phyloP scores from a whole-genome alignment of 140 eudicot species.

The Flaveria floridana region DNA sequence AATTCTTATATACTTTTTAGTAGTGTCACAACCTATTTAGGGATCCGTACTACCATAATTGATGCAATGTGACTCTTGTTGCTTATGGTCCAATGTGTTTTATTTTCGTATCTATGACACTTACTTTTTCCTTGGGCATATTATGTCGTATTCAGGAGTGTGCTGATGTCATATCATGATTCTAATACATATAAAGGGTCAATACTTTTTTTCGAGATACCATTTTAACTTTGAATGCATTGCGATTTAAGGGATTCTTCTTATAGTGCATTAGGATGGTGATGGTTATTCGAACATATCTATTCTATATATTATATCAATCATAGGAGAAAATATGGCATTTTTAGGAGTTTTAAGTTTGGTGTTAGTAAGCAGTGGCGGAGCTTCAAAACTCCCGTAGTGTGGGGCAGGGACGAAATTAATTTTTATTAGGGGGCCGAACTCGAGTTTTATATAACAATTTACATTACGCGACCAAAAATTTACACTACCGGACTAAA shows the following conservation, averaged over 20 bases:
- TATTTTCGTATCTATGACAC: slow-evolving; percentile 13
- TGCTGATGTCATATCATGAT: slow-evolving; percentile 10
- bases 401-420: no score
- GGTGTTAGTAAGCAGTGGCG: no score
- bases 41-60: slow-evolving; percentile 26
- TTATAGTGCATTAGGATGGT: slow-evolving; percentile 20
- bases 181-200: slow-evolving; percentile 17
- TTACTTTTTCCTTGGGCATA: slow-evolving; percentile 28
- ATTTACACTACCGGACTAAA: no score
- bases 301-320: slow-evolving; percentile 22
- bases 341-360: no score
- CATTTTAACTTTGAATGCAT: slow-evolving; percentile 10
- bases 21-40: slow-evolving; percentile 16
- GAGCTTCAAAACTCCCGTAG: no score
- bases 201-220: slow-evolving; percentile 22
- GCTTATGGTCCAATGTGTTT: slow-evolving; percentile 13
- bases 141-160: slow-evolving; percentile 25
- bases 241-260: slow-evolving; percentile 20
- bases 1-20: slow-evolving; percentile 7
- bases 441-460: no score
- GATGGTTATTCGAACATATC: slow-evolving; percentile 31
- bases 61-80: slow-evolving; percentile 29
- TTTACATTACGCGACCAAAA: no score
- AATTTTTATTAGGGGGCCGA: no score
- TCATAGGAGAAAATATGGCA: neutral